Evolutionary conservation across 139 green algal genomes (phyloP).

Genomic region (Pleodorina starrii): DNA sequence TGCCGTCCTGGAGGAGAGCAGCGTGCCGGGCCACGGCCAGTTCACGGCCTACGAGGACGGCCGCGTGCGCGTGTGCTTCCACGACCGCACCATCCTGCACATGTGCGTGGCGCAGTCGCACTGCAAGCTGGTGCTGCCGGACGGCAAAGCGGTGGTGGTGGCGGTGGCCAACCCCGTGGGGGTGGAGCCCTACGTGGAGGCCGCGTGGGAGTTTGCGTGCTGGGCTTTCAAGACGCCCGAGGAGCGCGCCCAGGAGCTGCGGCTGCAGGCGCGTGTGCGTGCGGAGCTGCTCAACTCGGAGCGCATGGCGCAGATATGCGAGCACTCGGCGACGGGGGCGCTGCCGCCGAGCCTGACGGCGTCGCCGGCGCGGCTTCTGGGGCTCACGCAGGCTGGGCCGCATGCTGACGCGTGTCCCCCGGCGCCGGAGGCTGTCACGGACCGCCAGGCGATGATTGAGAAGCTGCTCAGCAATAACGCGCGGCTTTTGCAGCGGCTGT

Average conservation of each 20-base stretch:
- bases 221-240: conserved; percentile 47
- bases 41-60: conserved; percentile 77
- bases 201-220: conserved; percentile 8
- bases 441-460: conserved; percentile 13
- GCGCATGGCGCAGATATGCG: conserved; percentile 43
- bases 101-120: conserved; percentile 53
- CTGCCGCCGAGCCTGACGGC: neutral
- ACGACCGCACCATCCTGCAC: conserved; percentile 75
- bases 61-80: conserved; percentile 70
- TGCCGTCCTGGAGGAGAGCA: conserved; percentile 67
- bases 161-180: conserved; percentile 60
- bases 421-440: neutral
- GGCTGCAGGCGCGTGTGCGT: conserved; percentile 34
- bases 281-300: conserved; percentile 31
- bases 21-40: conserved; percentile 57
- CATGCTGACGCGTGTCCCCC: too few relatives aligned
- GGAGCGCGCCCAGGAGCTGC: conserved; percentile 21
- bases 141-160: conserved; percentile 58
- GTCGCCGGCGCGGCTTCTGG: neutral
- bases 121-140: conserved; percentile 56
- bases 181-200: conserved; percentile 64
- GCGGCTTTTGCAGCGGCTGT: conserved; percentile 6
- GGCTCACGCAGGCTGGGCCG: neutral
- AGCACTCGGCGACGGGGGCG: neutral
- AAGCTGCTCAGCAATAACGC: conserved; percentile 4